phyloP scores from a whole-genome alignment of 2,329 filamentous ascomycete genomes.

The Sphaceloma murrayae region DNA sequence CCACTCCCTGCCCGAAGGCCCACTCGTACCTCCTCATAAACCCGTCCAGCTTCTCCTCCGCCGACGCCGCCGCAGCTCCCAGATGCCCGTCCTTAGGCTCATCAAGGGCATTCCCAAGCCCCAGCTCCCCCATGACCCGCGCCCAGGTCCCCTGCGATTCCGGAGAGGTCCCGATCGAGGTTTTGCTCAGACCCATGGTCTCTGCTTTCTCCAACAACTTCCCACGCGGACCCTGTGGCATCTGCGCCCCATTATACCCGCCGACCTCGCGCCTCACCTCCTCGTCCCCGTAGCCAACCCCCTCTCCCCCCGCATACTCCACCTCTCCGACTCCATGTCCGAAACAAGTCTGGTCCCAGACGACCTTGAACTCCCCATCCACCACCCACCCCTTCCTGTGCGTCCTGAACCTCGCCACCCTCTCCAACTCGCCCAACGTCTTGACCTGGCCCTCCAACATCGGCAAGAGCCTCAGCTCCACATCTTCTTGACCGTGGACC shows the following conservation, averaged over 20 bases:
- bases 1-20: not conserved
- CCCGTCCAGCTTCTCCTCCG: not conserved
- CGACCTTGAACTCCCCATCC: slow-evolving; percentile 7
- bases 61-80: not conserved
- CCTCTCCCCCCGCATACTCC: not conserved
- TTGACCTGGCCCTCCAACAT: not conserved
- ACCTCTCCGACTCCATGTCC: slow-evolving; percentile 9
- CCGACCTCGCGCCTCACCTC: too few relatives aligned
- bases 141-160: too few relatives aligned
- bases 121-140: too few relatives aligned
- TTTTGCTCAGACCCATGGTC: not conserved
- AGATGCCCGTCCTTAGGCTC: too few relatives aligned
- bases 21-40: slow-evolving; percentile 7
- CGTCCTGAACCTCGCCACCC: slow-evolving; percentile 4
- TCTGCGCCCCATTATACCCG: too few relatives aligned
- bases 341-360: slow-evolving; percentile 7
- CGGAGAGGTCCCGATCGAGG: too few relatives aligned
- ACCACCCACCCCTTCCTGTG: slow-evolving; percentile 1
- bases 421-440: not conserved
- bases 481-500: not conserved
- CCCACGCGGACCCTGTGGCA: too few relatives aligned
- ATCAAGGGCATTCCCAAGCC: too few relatives aligned
- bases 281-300: not conserved
- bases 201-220: not conserved
- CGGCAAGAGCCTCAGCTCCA: not conserved